Base-by-base conservation (phyloP, 345 rosid genomes). In the Orychophragmus violaceus region DNA sequence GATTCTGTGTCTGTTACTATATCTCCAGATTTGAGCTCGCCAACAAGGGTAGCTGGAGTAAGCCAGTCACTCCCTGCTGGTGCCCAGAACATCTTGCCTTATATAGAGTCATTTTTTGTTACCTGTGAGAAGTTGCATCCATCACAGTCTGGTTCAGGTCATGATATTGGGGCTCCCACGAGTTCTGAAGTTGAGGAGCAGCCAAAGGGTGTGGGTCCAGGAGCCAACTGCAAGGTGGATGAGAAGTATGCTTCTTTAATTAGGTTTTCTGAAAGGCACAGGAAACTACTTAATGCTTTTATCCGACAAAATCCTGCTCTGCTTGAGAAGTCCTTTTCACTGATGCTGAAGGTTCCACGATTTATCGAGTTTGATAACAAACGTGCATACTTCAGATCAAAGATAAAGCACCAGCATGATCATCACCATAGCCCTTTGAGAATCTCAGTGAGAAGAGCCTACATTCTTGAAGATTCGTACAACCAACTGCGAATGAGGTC, bases 321-420 rank as follows among this genome's bases (percentile, higher is more conserved):
- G 71, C 92, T 94, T 45, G 97, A 94, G 86, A 94, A 94, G 80
- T 94, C 99, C 23, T 85, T 94, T 68, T 85, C 95, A n/a, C 94
- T 94, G 16, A 80, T 94, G 89, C 83, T 94, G 76, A 94, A 87
- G 75, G 97, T 90, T 65, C 97, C 99, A 2, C 92, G 97, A 13
- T 84, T 94, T 72, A 84, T 94, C 74, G 99, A 94, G 67, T 94
- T 94, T 78, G 99, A 94, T 75, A 94, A 94, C 48, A 90, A 90
- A 33, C 88, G 96, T 12, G 80, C 97, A 27, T 88, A 90, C 80
- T 90, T 94, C 77, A 85, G 90, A 77, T 90, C 99, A 51, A 94
- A 88, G 83, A 86, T 94, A 66, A 94, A 88, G 78, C 97, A 87
- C 78, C 96, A 87, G 59, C 97, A 87, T 42, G 96, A 94, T 72